phyloP scores from a whole-genome alignment of 2,329 filamentous ascomycete genomes.

The Aspergillus vadensis region DNA sequence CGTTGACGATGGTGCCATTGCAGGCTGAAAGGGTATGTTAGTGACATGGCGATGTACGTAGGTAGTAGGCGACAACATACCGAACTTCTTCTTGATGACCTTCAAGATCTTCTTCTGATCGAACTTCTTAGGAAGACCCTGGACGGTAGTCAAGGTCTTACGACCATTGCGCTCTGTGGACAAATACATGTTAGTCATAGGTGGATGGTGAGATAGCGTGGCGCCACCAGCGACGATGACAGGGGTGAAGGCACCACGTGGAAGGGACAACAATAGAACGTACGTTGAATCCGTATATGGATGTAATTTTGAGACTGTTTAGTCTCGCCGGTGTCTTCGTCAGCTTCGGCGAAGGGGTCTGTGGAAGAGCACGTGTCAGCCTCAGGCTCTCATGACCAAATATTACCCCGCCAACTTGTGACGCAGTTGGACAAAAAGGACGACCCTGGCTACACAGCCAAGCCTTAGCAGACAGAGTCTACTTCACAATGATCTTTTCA shows the following conservation, averaged over 20 bases:
- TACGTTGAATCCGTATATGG: constrained; percentile 99
- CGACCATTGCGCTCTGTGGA: constrained; percentile 96
- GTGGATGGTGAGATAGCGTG: constrained; percentile 7
- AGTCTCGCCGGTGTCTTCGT: constrained; percentile 96
- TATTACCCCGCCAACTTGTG: constrained; percentile 40
- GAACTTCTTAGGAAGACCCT: constrained; percentile 98
- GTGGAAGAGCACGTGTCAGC: constrained; percentile 38
- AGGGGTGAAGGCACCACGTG: background rate
- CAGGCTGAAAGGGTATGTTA: constrained; percentile 63
- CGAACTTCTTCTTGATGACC: constrained; percentile 99
- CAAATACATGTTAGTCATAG: constrained; percentile 24
- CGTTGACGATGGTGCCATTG: constrained; percentile 99
- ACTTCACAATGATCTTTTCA: background rate
- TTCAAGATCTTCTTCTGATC: constrained; percentile 99
- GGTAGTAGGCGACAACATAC: constrained; percentile 52
- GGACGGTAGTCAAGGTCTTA: constrained; percentile 99
- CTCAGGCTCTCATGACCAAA: constrained; percentile 28
- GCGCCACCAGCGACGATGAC: constrained; percentile 7
- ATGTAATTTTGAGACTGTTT: constrained; percentile 98
- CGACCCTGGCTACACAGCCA: background rate
- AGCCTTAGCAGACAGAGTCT: background rate
- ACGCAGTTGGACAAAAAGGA: constrained; percentile 14
- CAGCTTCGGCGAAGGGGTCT: constrained; percentile 99
- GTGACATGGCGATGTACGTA: constrained; percentile 1
- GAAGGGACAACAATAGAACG: constrained; percentile 42